Evolutionary conservation across 1,284 basidiomycete genomes (phyloP).

Genomic region (Pascua sp.): DNA sequence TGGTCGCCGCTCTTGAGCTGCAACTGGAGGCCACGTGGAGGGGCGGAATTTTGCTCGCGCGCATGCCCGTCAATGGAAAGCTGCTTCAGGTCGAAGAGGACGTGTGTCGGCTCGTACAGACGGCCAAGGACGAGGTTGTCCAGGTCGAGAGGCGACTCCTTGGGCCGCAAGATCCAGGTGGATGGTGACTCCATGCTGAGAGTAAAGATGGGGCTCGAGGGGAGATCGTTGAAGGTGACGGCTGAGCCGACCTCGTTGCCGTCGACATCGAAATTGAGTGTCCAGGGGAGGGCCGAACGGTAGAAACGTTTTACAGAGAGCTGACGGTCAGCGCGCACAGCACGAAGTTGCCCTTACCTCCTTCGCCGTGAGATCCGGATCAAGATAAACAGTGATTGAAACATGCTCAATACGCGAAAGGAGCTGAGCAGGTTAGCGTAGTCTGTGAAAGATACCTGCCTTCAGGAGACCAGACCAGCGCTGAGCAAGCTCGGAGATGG

Average conservation of each 20-base stretch:
- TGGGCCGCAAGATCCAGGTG: constrained; percentile 88
- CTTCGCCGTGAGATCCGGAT: constrained; percentile 59
- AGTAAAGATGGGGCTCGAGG: constrained; percentile 73
- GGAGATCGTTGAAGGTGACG: constrained; percentile 52
- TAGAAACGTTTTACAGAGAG: constrained; percentile 93
- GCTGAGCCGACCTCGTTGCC: constrained; percentile 54
- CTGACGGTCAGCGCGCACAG: constrained; percentile 48
- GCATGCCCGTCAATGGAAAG: constrained; percentile 93
- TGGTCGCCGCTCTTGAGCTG: constrained; percentile 60
- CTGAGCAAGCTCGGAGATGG: constrained; percentile 78
- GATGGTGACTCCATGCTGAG: constrained; percentile 83
- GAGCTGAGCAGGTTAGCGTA: constrained; percentile 36
- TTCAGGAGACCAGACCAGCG: constrained; percentile 74
- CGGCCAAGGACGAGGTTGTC: constrained; percentile 88
- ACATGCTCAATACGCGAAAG: constrained; percentile 53
- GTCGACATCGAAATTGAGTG: constrained; percentile 63
- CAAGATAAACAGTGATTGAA: constrained; percentile 69
- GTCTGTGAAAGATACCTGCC: constrained; percentile 50
- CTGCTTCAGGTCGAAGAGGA: constrained; percentile 84
- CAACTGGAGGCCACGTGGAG: constrained; percentile 80
- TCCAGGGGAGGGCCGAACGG: constrained; percentile 65
- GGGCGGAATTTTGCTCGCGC: constrained; percentile 62
- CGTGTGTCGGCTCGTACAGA: constrained; percentile 57
- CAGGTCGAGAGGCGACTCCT: constrained; percentile 83
- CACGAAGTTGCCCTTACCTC: constrained; percentile 57